These are phyloP conservation scores for Ocimum tenuiflorum DNA, from an alignment of 257 asterid species.

Conservation along the genomic window DNA sequence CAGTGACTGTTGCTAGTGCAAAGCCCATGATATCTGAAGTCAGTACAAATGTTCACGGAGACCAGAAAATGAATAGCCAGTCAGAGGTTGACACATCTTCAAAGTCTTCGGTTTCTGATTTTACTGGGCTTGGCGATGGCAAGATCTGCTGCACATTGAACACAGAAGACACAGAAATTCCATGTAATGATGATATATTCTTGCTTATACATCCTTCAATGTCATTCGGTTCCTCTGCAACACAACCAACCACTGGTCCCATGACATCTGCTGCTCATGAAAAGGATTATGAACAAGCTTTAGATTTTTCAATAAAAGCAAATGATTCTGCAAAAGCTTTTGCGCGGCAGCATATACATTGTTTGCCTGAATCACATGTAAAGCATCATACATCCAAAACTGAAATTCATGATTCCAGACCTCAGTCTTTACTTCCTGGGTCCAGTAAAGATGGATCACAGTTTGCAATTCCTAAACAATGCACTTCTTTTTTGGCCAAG, in stretches of 20 bases:
- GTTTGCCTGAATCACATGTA: constrained; percentile 27
- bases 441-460: constrained; percentile 33
- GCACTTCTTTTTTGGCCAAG: constrained; percentile 30
- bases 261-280: constrained; percentile 33
- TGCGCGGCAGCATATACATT: constrained; percentile 39
- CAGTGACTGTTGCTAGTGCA: constrained; percentile 23
- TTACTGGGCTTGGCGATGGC: constrained; percentile 40
- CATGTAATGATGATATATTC: constrained; percentile 98
- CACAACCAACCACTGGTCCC: constrained; percentile 34
- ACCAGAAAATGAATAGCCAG: constrained; percentile 25
- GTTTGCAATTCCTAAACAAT: constrained; percentile 28
- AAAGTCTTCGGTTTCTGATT: constrained; percentile 31
- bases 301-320: constrained; percentile 27
- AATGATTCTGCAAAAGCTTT: constrained; percentile 38
- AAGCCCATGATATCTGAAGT: constrained; percentile 30
- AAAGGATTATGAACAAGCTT: constrained; percentile 37
- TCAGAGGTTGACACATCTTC: constrained; percentile 39
- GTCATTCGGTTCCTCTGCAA: constrained; percentile 46
- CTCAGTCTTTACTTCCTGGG: constrained; percentile 32
- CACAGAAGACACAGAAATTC: constrained; percentile 88
- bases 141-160: constrained; percentile 54
- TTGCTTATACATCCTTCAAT: constrained; percentile 86
- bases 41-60: constrained; percentile 20
- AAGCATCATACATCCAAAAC: too few species aligned
- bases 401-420: constrained; percentile 36